Conservation (phyloP, 176 grass and related monocot genomes). For the Puya raimondii region DNA sequence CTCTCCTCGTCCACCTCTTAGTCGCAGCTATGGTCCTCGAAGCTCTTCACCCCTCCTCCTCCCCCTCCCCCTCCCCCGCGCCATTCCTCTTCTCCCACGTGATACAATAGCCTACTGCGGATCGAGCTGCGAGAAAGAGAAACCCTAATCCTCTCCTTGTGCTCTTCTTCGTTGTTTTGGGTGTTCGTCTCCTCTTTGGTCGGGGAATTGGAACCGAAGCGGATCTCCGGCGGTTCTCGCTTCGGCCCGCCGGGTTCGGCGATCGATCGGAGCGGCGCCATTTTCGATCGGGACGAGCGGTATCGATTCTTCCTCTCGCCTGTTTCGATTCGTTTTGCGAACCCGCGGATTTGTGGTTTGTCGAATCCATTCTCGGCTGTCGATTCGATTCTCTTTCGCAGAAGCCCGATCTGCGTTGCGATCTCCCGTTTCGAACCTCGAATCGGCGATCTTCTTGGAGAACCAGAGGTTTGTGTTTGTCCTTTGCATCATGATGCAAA, state of each 20-base stretch:
- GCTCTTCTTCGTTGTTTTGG: not conserved
- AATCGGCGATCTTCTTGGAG: not conserved
- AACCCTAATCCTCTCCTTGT: not conserved
- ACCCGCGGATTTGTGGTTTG: no score
- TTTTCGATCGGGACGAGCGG: not conserved
- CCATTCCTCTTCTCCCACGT: not conserved
- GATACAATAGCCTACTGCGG: not conserved
- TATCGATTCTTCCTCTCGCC: not conserved
- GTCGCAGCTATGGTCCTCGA: no score
- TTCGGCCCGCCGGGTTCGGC: not conserved
- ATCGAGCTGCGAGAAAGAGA: not conserved
- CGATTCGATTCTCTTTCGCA: not conserved
- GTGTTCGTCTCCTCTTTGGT: no score
- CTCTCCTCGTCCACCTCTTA: not conserved
- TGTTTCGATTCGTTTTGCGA: no score
- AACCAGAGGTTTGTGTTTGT: no score
- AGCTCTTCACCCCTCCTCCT: not conserved
- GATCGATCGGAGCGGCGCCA: no score
- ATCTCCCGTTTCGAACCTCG: not conserved
- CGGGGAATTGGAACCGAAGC: no score
- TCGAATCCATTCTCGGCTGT: no score
- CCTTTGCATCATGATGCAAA: no score
- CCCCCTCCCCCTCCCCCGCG: conserved; percentile 4
- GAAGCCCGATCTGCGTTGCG: not conserved
- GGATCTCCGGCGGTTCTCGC: not conserved